Evolutionary conservation across 768 basidiomycete species (phyloP).

Genomic region (Rhodotorula babjevae): DNA sequence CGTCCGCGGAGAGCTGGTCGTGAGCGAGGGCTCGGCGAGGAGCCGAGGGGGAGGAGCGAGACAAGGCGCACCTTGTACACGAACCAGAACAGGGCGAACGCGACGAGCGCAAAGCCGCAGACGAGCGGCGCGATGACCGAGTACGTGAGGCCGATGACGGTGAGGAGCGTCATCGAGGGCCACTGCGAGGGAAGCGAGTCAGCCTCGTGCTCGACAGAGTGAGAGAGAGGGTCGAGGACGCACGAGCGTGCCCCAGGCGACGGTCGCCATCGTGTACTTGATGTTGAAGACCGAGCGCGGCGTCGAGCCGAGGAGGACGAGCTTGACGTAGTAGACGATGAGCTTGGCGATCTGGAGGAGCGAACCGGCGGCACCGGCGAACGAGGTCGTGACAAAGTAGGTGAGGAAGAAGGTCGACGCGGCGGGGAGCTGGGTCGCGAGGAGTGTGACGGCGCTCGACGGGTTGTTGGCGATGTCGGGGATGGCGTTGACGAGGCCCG

Average conservation of each 20-base stretch:
- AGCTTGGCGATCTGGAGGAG: slow-evolving; percentile 74
- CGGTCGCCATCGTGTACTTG: slow-evolving; percentile 65
- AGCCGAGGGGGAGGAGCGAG: not conserved
- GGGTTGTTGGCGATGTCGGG: slow-evolving; percentile 64
- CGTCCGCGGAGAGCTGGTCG: too few relatives aligned
- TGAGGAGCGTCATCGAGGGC: slow-evolving; percentile 65
- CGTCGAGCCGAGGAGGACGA: slow-evolving; percentile 79
- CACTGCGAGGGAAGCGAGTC: slow-evolving; percentile 45
- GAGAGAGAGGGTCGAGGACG: not conserved
- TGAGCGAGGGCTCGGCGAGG: too few relatives aligned
- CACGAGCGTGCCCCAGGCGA: slow-evolving; percentile 66
- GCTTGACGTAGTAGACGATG: slow-evolving; percentile 81
- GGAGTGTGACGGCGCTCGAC: slow-evolving; percentile 59
- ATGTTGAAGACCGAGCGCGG: slow-evolving; percentile 77
- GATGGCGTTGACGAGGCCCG: slow-evolving; percentile 69
- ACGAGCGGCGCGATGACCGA: slow-evolving; percentile 87
- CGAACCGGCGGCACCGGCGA: slow-evolving; percentile 71
- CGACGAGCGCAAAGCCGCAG: slow-evolving; percentile 75
- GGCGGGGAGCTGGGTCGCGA: slow-evolving; percentile 73
- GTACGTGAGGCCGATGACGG: slow-evolving; percentile 71
- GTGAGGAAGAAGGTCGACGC: slow-evolving; percentile 89
- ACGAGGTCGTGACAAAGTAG: slow-evolving; percentile 54
- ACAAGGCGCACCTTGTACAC: slow-evolving; percentile 58
- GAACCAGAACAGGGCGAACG: slow-evolving; percentile 78
- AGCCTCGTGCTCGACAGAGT: not conserved